Percentiles rank a stretch among this genome's conserved stretches.
phyloP scores from a whole-genome alignment of 106 monocot genomes.

The Phalaenopsis equestris region DNA sequence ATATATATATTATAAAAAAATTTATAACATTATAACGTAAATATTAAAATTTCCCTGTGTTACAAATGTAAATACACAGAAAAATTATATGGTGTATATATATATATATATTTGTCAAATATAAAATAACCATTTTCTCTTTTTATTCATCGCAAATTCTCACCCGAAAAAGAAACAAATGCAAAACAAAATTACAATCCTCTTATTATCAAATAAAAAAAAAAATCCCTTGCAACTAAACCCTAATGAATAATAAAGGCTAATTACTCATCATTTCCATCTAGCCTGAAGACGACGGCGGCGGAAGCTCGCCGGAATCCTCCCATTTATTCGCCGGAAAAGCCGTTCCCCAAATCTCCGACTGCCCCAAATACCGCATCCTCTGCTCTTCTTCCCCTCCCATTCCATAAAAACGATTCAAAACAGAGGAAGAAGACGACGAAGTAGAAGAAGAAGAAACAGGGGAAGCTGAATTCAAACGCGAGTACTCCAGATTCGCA shows the following conservation, averaged over 20 bases:
- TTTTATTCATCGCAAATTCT: no score
- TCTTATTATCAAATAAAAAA: background rate
- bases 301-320: conserved; percentile 1
- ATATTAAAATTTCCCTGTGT: no score
- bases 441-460: background rate
- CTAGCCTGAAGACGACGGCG: background rate
- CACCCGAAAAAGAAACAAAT: no score
- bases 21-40: no score
- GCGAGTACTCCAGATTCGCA: conserved; percentile 9
- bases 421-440: background rate
- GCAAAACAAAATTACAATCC: background rate
- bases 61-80: no score
- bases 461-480: conserved; percentile 10
- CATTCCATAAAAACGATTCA: background rate
- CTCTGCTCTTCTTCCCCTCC: background rate
- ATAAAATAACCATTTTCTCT: no score
- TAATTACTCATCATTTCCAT: background rate
- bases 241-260: no score
- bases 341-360: background rate
- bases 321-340: background rate
- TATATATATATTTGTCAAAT: no score
- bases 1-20: no score
- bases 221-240: background rate
- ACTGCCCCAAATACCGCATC: background rate
- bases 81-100: no score